These are phyloP conservation scores for Xylaria polymorpha DNA, from an alignment of 2,329 filamentous ascomycete species.

Conservation along the genomic window DNA sequence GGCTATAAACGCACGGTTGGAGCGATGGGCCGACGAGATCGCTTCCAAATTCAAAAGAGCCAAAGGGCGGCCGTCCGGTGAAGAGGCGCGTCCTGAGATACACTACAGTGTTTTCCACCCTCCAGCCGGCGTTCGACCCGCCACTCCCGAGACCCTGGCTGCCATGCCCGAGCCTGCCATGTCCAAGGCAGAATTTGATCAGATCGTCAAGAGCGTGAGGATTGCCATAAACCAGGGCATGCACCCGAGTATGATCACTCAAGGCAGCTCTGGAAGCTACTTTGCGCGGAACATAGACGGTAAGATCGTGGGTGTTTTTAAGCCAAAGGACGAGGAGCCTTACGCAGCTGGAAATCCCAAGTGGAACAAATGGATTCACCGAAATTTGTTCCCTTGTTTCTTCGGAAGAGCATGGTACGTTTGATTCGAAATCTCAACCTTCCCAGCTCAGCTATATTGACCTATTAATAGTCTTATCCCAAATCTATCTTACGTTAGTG, in stretches of 20 bases:
- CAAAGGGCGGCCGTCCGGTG: conserved; percentile 75
- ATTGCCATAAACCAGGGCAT: conserved; percentile 88
- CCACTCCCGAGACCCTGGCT: conserved; percentile 79
- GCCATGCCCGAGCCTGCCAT: conserved; percentile 70
- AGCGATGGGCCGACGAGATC: conserved; percentile 98
- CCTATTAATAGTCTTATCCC: conserved; percentile 77
- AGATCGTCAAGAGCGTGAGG: conserved; percentile 89
- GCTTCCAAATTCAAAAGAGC: conserved; percentile 94
- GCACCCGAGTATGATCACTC: conserved; percentile 95
- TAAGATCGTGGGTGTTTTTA: conserved; percentile 97
- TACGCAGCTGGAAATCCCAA: conserved; percentile 98
- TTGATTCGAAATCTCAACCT: neutral
- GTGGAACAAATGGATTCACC: conserved; percentile 99
- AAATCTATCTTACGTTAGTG: conserved; percentile 96
- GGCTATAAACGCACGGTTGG: conserved; percentile 94
- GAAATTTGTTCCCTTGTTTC: conserved; percentile 96
- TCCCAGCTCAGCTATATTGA: conserved; percentile 15
- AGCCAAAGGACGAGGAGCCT: conserved; percentile 98
- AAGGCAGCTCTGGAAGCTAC: conserved; percentile 97
- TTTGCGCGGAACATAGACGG: conserved; percentile 93
- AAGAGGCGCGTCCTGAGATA: conserved; percentile 92
- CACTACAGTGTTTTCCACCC: conserved; percentile 97
- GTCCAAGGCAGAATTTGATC: conserved; percentile 85
- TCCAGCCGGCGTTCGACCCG: conserved; percentile 85
- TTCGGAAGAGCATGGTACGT: conserved; percentile 88